A percentile compares a stretch with the other conserved stretches of the same genome.
Conservation (phyloP, 23 red algal genomes). For the Gracilaria vermiculophylla region DNA sequence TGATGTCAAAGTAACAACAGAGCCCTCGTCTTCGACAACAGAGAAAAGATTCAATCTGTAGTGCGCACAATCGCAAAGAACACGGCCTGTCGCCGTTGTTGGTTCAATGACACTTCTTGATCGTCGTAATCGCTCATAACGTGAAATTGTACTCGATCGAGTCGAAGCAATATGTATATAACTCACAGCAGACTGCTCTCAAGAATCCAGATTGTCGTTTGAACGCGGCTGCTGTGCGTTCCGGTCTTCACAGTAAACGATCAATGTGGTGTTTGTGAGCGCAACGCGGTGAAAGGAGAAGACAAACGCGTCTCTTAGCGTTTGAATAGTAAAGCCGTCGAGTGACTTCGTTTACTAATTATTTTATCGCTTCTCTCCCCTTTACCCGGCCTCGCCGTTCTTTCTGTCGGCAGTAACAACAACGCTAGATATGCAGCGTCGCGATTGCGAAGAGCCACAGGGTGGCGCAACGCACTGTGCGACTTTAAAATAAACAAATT, state of each 20-base stretch:
- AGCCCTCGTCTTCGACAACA: not conserved
- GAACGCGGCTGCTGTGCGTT: conserved; percentile 6
- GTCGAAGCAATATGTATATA: not conserved
- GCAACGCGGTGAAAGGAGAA: not conserved
- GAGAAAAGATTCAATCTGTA: not conserved
- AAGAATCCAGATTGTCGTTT: conserved; percentile 1
- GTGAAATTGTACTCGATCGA: not conserved
- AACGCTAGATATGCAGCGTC: too few species aligned
- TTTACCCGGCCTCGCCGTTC: too few species aligned
- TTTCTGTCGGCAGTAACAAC: too few species aligned
- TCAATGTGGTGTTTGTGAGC: not conserved
- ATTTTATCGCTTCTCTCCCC: too few species aligned
- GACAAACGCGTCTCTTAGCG: too few species aligned
- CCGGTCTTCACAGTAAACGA: not conserved
- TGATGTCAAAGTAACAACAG: not conserved
- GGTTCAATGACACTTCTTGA: not conserved
- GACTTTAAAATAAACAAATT: too few species aligned
- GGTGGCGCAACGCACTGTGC: too few species aligned
- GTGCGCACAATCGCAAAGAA: not conserved
- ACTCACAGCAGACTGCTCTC: not conserved
- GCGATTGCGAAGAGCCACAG: too few species aligned
- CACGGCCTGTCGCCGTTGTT: not conserved
- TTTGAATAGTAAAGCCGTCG: too few species aligned
- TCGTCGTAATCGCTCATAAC: not conserved
- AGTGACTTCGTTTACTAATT: too few species aligned